Evolutionary conservation across 352 stramenopile genomes (phyloP).

Genomic region (Phytophthora parvispora): DNA sequence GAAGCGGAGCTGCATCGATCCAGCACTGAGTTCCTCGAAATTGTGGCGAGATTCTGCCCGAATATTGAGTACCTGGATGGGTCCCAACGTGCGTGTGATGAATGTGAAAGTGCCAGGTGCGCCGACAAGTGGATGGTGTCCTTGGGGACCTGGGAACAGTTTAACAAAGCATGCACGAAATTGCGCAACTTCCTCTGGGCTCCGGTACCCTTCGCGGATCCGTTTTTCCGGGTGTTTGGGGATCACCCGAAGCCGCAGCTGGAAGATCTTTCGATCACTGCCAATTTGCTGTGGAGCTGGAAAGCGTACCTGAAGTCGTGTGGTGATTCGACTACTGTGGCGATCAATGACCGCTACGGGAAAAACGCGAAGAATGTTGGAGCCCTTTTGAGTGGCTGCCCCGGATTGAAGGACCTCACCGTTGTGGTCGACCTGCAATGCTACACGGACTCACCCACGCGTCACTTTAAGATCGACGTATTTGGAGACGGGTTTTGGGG

Average conservation of each 20-base stretch:
- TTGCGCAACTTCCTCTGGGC: slow-evolving; percentile 38
- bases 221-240: slow-evolving; percentile 45
- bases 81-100: slow-evolving; percentile 2
- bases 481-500: slow-evolving; percentile 43
- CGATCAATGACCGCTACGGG: slow-evolving; percentile 14
- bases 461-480: slow-evolving; percentile 21
- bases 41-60: slow-evolving; percentile 30
- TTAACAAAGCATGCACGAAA: slow-evolving; percentile 26
- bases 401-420: slow-evolving; percentile 28
- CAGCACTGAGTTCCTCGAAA: slow-evolving; percentile 29
- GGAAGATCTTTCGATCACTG: slow-evolving; percentile 15
- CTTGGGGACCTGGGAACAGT: slow-evolving; percentile 33
- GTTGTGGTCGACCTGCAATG: slow-evolving; percentile 44
- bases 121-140: slow-evolving; percentile 36
- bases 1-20: slow-evolving; percentile 11
- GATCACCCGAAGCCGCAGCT: slow-evolving; percentile 37
- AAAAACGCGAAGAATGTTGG: slow-evolving; percentile 20
- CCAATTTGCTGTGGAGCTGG: slow-evolving; percentile 52
- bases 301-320: slow-evolving; percentile 24
- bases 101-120: slow-evolving; percentile 29
- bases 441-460: slow-evolving; percentile 8
- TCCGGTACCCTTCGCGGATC: slow-evolving; percentile 34
- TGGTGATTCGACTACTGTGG: background rate
- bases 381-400: slow-evolving; percentile 28
- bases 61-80: slow-evolving; percentile 40